A percentile compares a stretch with the other conserved stretches of the same genome.
phyloP scores from a whole-genome alignment of 768 basidiomycete genomes.

The Mycena crocata region DNA sequence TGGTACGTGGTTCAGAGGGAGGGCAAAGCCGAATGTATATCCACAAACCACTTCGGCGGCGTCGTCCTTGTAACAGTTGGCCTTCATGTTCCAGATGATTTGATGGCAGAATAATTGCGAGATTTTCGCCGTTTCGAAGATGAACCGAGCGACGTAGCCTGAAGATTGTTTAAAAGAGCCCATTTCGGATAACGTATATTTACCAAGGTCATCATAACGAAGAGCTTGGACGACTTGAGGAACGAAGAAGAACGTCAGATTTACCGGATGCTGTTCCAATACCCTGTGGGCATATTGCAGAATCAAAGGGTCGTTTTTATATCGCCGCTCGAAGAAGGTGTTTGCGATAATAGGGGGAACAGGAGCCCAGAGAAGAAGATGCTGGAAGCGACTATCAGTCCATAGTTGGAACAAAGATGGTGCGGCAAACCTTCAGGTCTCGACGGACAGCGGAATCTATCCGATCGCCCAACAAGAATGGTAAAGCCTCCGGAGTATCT shows the following conservation, averaged over 20 bases:
- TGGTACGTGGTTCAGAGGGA: conserved; percentile 44
- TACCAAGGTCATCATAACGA: conserved; percentile 89
- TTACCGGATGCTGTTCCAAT: conserved; percentile 93
- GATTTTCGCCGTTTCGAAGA: conserved; percentile 96
- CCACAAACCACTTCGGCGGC: conserved; percentile 79
- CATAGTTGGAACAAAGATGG: neutral
- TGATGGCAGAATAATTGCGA: conserved; percentile 99
- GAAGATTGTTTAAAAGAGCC: neutral
- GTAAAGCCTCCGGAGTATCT: conserved; percentile 83
- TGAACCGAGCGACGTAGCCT: conserved; percentile 96
- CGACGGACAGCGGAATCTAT: conserved; percentile 67
- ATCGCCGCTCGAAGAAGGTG: conserved; percentile 88
- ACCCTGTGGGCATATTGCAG: conserved; percentile 98
- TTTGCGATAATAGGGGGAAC: conserved; percentile 86
- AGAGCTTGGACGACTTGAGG: conserved; percentile 98
- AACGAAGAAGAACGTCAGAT: conserved; percentile 97
- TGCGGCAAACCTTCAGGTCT: conserved; percentile 71
- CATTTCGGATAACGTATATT: conserved; percentile 28
- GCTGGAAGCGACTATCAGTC: conserved; percentile 54
- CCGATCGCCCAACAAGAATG: conserved; percentile 80
- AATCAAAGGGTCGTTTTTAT: conserved; percentile 84
- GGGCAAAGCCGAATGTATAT: neutral
- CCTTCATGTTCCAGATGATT: conserved; percentile 99
- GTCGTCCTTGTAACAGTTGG: conserved; percentile 96
- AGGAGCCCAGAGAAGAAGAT: conserved; percentile 89